Conservation (phyloP, 139 green algal genomes). For the Dunaliella primolecta region DNA sequence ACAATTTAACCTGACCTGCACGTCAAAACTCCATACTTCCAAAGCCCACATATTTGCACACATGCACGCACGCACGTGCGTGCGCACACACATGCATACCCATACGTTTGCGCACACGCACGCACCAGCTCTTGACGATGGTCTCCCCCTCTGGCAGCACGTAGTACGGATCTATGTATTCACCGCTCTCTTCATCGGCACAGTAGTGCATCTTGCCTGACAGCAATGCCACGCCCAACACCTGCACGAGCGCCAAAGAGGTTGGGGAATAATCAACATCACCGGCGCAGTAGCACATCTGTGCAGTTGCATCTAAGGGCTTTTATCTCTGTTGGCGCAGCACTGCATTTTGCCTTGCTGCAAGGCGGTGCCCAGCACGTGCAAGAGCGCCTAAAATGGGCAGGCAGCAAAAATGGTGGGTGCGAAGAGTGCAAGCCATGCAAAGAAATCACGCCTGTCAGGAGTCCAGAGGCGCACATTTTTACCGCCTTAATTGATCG, state of each 20-base stretch:
- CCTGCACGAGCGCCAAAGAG: not conserved
- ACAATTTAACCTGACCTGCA: no score
- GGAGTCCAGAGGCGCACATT: no score
- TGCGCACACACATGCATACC: not conserved
- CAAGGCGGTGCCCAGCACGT: no score
- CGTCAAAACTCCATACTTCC: no score
- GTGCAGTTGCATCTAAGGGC: no score
- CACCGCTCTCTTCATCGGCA: constrained; percentile 23
- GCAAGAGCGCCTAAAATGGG: not conserved
- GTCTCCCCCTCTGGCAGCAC: constrained; percentile 39
- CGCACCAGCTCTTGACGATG: constrained; percentile 37
- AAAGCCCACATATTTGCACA: no score
- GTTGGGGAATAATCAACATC: not conserved
- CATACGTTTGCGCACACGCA: not conserved
- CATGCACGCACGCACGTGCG: not conserved
- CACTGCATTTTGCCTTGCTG: no score
- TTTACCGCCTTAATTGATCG: no score
- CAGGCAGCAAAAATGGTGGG: not conserved
- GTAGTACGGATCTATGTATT: constrained; percentile 25
- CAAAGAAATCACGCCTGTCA: no score
- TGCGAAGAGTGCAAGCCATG: not conserved
- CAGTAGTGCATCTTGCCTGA: constrained; percentile 35
- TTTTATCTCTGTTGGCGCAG: no score
- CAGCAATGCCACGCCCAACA: not conserved
- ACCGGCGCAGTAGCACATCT: not conserved